These are phyloP conservation scores for Fusarium circinatum DNA, from an alignment of 2,329 filamentous ascomycete species.

Conservation along the genomic window DNA sequence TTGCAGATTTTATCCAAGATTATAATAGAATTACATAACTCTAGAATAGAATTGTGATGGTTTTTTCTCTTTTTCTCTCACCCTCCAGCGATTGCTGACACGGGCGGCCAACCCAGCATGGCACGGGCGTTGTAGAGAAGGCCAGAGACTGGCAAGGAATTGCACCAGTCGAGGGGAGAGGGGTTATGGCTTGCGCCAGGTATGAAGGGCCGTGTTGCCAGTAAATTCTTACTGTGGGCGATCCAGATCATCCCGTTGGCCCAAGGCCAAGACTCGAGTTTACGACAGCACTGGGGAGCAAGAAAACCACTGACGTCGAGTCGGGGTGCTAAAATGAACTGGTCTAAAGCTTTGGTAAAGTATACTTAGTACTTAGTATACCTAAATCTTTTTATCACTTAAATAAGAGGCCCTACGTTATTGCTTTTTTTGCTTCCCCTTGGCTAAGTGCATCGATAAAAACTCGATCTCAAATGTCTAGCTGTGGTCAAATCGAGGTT, in stretches of 20 bases:
- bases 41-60: neutral
- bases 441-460: neutral
- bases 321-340: neutral
- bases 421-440: neutral
- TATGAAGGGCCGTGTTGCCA: slow-evolving; percentile 15
- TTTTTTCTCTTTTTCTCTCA: neutral
- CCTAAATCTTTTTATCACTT: neutral
- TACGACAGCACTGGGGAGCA: neutral
- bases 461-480: neutral
- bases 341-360: neutral
- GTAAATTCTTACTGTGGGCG: slow-evolving; percentile 8
- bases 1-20: neutral
- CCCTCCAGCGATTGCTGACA: slow-evolving; percentile 17
- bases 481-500: neutral
- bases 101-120: slow-evolving; percentile 12
- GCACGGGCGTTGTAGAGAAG: slow-evolving; percentile 21
- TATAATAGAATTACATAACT: neutral
- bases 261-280: neutral
- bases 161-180: neutral
- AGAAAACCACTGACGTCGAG: neutral
- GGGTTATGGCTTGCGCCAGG: slow-evolving; percentile 27
- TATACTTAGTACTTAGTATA: neutral
- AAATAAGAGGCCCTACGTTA: neutral
- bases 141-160: slow-evolving; percentile 19
- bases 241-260: slow-evolving; percentile 5